These are phyloP conservation scores for Zizania palustris DNA, from an alignment of 202 grass and related monocot species.

Conservation along the genomic window DNA sequence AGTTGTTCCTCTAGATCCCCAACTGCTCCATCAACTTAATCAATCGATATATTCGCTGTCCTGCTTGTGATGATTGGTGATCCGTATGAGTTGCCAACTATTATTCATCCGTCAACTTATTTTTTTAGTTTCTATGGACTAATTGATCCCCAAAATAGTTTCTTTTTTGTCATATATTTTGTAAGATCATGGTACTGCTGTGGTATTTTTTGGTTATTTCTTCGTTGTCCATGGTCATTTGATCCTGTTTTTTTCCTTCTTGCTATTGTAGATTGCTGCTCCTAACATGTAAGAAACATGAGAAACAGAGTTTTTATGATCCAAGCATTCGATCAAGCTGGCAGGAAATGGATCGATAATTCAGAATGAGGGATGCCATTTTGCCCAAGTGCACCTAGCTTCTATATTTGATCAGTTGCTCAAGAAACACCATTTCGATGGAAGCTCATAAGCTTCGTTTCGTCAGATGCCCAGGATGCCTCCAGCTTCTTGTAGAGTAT, in stretches of 20 bases:
- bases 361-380: neutral
- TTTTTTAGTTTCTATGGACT: neutral
- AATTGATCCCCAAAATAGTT: neutral
- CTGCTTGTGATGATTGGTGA: conserved; percentile 26
- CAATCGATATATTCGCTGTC: neutral
- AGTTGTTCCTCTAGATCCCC: neutral
- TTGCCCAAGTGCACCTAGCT: neutral
- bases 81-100: neutral
- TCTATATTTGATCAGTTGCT: neutral
- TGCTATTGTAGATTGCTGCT: neutral
- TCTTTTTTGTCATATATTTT: neutral
- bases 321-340: neutral
- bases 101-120: neutral
- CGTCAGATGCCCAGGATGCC: conserved; percentile 85
- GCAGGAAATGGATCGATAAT: neutral
- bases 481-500: conserved; percentile 81
- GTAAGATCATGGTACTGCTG: neutral
- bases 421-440: conserved; percentile 31
- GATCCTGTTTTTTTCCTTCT: neutral
- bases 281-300: neutral
- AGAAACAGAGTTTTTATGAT: neutral
- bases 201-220: neutral
- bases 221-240: neutral
- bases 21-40: neutral
- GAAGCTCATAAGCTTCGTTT: conserved; percentile 63